Conservation (phyloP, 2,329 filamentous ascomycete genomes). For the Colletotrichum lupini region DNA sequence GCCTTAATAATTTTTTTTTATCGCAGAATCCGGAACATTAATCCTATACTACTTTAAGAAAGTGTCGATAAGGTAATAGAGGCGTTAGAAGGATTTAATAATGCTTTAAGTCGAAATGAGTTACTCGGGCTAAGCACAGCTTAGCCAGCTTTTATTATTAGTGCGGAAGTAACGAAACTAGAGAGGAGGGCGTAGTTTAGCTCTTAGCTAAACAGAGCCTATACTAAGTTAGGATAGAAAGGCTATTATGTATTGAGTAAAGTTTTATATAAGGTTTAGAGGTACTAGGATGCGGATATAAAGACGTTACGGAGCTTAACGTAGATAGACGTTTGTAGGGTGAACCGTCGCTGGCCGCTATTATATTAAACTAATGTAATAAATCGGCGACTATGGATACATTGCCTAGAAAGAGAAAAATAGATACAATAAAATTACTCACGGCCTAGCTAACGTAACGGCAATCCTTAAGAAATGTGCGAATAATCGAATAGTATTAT, state of each 20-base stretch:
- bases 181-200: background rate
- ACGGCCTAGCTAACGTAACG: too few species aligned
- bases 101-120: background rate
- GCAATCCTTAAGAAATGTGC: too few species aligned
- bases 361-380: background rate
- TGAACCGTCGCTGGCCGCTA: constrained; percentile 1
- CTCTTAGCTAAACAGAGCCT: background rate
- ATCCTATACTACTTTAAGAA: background rate
- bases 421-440: too few species aligned
- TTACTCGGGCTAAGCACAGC: background rate
- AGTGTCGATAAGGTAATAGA: constrained; percentile 11
- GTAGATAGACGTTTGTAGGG: constrained; percentile 1
- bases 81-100: background rate
- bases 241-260: background rate
- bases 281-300: background rate
- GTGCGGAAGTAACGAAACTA: background rate
- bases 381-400: too few species aligned
- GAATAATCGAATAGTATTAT: background rate
- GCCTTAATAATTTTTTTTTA: constrained; percentile 15
- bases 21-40: background rate
- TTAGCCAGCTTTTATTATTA: constrained; percentile 10
- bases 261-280: background rate
- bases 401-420: too few species aligned
- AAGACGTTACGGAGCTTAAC: background rate
- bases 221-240: constrained; percentile 6